Conservation (phyloP, 139 green algal species). For the Tetradesmus obliquus region DNA sequence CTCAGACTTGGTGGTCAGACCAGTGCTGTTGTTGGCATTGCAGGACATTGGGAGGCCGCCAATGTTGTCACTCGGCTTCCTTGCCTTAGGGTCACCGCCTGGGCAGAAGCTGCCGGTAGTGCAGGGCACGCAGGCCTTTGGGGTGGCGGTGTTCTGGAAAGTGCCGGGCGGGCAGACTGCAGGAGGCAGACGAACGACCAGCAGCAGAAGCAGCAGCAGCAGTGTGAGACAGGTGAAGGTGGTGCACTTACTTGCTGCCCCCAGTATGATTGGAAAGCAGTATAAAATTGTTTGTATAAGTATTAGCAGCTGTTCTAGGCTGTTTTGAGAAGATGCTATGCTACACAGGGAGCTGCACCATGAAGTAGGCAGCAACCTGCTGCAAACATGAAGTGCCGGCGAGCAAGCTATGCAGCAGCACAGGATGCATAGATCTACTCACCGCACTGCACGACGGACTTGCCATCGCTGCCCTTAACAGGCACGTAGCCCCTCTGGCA, state of each 20-base stretch:
- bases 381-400: no score
- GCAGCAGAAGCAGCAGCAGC: not conserved
- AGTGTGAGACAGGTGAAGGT: not conserved
- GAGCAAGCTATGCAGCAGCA: not conserved
- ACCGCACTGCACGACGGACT: not conserved
- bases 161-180: not conserved
- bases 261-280: no score
- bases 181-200: not conserved
- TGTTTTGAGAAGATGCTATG: no score
- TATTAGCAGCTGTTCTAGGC: no score
- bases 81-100: not conserved
- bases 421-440: not conserved
- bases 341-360: no score
- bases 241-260: no score
- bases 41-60: not conserved
- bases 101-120: not conserved
- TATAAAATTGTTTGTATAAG: no score
- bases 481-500: not conserved
- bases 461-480: not conserved
- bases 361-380: no score
- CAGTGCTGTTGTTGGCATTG: not conserved
- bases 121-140: not conserved
- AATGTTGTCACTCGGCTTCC: not conserved
- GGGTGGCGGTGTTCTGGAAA: not conserved
- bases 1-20: not conserved